Conservation (phyloP, 1,139 yeast genomes). For the Blastobotrys persicus region DNA sequence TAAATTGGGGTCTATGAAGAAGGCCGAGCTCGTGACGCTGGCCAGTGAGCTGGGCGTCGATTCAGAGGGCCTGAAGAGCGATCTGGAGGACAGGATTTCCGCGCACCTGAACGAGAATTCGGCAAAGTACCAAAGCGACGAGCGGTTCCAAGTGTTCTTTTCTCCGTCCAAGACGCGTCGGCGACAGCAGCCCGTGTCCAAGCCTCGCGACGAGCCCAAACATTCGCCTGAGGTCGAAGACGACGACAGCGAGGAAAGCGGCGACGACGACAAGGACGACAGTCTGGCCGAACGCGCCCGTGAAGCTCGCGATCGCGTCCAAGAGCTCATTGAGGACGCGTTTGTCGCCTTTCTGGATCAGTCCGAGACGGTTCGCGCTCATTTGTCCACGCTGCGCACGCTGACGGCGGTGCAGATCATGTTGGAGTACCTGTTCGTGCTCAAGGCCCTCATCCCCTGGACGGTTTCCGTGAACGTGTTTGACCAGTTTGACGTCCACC, state of each 20-base stretch:
- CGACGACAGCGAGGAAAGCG: constrained; percentile 19
- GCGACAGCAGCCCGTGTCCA: background rate
- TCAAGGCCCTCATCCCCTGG: constrained; percentile 15
- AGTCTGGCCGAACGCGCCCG: constrained; percentile 10
- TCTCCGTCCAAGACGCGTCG: constrained; percentile 16
- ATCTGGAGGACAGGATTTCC: constrained; percentile 31
- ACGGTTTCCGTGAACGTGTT: constrained; percentile 16
- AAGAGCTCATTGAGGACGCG: constrained; percentile 15
- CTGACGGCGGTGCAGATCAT: constrained; percentile 20
- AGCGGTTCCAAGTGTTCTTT: constrained; percentile 23
- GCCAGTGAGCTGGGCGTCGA: constrained; percentile 38
- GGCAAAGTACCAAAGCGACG: constrained; percentile 21
- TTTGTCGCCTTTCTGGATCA: constrained; percentile 16
- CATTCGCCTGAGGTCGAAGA: constrained; percentile 19
- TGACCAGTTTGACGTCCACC: constrained; percentile 11
- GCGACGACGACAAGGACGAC: constrained; percentile 19
- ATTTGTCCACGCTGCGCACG: constrained; percentile 22
- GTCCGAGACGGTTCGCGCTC: constrained; percentile 20
- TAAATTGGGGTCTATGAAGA: constrained; percentile 29
- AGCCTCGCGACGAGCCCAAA: constrained; percentile 12
- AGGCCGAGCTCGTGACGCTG: constrained; percentile 38
- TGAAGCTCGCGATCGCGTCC: constrained; percentile 8
- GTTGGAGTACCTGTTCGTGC: constrained; percentile 22
- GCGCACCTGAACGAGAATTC: constrained; percentile 24
- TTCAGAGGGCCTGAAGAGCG: constrained; percentile 29